Evolutionary conservation across 2,329 filamentous ascomycete species (phyloP).

Genomic region (Aspergillus sergii): DNA sequence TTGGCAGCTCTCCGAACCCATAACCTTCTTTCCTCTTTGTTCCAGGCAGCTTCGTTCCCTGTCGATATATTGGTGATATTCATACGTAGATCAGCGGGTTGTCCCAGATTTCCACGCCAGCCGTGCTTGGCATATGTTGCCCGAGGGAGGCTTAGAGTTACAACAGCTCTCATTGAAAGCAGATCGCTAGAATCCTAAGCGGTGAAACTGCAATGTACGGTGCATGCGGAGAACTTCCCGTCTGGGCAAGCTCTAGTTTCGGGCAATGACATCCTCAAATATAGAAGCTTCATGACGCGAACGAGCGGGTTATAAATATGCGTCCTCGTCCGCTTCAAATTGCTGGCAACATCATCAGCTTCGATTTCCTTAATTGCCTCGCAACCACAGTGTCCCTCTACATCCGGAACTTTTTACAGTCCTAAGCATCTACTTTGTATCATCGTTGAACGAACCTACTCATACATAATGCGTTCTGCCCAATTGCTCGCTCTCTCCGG

Average conservation of each 20-base stretch:
- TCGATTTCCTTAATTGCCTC: neutral
- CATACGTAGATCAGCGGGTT: neutral
- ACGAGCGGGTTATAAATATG: neutral
- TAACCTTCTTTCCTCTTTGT: neutral
- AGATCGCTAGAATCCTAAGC: neutral
- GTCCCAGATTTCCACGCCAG: neutral
- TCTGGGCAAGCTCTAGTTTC: neutral
- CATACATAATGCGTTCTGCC: conserved; percentile 24
- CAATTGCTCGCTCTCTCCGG: conserved; percentile 27
- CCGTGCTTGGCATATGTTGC: conserved; percentile 7
- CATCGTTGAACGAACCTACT: neutral
- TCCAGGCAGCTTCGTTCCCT: conserved; percentile 11
- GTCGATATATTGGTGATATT: conserved; percentile 2
- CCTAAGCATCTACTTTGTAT: neutral
- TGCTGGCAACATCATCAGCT: neutral
- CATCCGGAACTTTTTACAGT: neutral
- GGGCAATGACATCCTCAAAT: neutral
- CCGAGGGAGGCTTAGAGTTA: conserved; percentile 18
- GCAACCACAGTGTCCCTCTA: neutral
- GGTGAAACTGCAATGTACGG: neutral
- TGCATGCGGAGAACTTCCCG: neutral
- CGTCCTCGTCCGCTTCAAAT: neutral
- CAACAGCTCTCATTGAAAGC: neutral
- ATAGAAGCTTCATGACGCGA: neutral
- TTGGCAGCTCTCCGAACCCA: neutral